These are phyloP conservation scores for Aspergillus steynii DNA, from an alignment of 495 filamentous ascomycete species.

Conservation along the genomic window DNA sequence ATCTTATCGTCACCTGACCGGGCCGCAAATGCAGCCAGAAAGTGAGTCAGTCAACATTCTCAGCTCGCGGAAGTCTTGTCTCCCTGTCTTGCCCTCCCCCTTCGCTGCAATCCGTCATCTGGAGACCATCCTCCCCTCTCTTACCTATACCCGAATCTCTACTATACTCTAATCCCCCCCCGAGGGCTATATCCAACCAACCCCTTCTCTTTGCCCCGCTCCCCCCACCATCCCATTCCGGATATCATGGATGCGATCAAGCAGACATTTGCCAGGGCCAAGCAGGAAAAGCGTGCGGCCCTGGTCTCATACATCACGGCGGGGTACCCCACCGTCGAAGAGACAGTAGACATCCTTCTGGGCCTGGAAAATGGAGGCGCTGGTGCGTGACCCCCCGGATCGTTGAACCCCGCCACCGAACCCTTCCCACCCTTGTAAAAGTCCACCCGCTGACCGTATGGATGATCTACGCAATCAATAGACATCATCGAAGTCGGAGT, in stretches of 20 bases:
- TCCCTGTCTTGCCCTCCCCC: slow-evolving; percentile 3
- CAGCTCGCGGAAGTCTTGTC: neutral
- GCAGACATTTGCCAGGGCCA: slow-evolving; percentile 84
- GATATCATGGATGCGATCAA: slow-evolving; percentile 74
- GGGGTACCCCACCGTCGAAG: slow-evolving; percentile 81
- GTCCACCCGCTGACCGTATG: neutral
- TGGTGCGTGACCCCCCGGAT: slow-evolving; percentile 53
- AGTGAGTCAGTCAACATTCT: slow-evolving; percentile 1
- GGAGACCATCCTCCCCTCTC: slow-evolving; percentile 2
- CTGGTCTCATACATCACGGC: slow-evolving; percentile 96
- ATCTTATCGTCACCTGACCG: slow-evolving; percentile 30
- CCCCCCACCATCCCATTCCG: slow-evolving; percentile 21
- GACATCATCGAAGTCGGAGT: slow-evolving; percentile 60
- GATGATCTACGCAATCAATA: slow-evolving; percentile 9
- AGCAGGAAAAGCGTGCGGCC: slow-evolving; percentile 64
- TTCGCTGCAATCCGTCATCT: slow-evolving; percentile 2
- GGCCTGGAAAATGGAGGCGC: slow-evolving; percentile 92
- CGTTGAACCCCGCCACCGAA: slow-evolving; percentile 6
- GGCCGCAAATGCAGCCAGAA: slow-evolving; percentile 1
- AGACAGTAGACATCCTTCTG: slow-evolving; percentile 80
- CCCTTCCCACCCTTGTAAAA: neutral
- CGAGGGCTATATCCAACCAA: neutral
- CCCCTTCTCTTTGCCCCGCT: slow-evolving; percentile 9
- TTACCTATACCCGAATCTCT: slow-evolving; percentile 1
- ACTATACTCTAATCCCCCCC: neutral